phyloP scores from a whole-genome alignment of 1,139 yeast genomes.

The Citeromyces hawaiiensis region DNA sequence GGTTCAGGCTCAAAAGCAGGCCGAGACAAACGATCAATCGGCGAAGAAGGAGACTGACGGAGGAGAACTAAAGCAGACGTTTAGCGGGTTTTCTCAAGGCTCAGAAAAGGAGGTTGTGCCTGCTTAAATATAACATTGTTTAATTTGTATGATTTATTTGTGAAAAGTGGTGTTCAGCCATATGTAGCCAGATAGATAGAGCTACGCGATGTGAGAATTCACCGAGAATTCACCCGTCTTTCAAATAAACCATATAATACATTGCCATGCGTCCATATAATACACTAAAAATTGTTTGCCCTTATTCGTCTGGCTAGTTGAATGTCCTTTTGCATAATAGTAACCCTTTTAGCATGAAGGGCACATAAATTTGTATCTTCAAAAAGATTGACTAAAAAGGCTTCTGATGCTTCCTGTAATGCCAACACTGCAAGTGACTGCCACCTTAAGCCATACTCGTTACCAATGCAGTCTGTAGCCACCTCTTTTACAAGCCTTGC shows the following conservation, averaged over 20 bases:
- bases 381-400: constrained; percentile 69
- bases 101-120: constrained; percentile 11
- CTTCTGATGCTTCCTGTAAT: constrained; percentile 87
- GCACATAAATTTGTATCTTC: constrained; percentile 91
- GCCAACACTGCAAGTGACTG: constrained; percentile 83
- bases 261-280: constrained; percentile 2
- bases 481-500: constrained; percentile 78
- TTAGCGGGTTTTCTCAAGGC: constrained; percentile 27
- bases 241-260: not conserved
- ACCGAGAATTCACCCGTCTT: too few species aligned
- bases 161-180: too few species aligned
- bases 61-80: constrained; percentile 18
- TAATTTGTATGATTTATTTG: not conserved
- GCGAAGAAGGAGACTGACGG: constrained; percentile 8
- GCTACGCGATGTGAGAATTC: too few species aligned
- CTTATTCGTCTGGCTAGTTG: constrained; percentile 84
- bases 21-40: not conserved
- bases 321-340: constrained; percentile 88
- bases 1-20: not conserved
- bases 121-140: not conserved
- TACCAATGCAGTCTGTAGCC: constrained; percentile 46
- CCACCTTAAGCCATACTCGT: constrained; percentile 63
- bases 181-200: too few species aligned
- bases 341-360: constrained; percentile 84
- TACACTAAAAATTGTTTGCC: constrained; percentile 24